Evolutionary conservation across 2,329 filamentous ascomycete genomes (phyloP).

Genomic region (Plectosphaerella sp.): DNA sequence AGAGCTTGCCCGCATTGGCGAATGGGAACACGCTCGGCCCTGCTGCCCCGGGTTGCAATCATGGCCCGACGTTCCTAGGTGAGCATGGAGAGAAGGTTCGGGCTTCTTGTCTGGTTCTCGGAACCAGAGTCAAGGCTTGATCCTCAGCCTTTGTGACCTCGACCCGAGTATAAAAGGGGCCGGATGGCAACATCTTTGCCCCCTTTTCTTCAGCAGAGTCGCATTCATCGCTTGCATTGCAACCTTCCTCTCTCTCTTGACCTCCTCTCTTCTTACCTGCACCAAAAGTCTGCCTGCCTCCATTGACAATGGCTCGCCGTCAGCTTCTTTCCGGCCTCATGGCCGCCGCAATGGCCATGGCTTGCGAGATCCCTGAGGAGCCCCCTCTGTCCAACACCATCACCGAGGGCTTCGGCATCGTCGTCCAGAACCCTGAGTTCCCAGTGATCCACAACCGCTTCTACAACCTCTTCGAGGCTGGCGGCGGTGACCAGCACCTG

Average conservation of each 20-base stretch:
- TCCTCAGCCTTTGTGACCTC: not conserved
- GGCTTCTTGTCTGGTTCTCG: not conserved
- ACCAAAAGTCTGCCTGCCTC: not conserved
- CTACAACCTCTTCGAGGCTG: conserved; percentile 28
- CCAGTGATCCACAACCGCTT: conserved; percentile 29
- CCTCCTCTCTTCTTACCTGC: not conserved
- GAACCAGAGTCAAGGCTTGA: not conserved
- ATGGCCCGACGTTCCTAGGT: not conserved
- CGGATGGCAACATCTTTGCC: not conserved
- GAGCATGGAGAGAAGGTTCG: too few species aligned
- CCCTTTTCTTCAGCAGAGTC: not conserved
- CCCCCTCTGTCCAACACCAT: conserved; percentile 24
- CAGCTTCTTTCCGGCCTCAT: conserved; percentile 5
- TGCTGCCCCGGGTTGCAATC: not conserved
- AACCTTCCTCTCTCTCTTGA: not conserved
- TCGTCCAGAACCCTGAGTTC: conserved; percentile 30
- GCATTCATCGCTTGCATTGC: not conserved
- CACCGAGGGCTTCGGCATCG: conserved; percentile 26
- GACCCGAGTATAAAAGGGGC: not conserved
- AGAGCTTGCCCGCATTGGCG: not conserved
- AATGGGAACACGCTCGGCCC: not conserved
- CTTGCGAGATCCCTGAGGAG: conserved; percentile 23
- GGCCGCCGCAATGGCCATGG: conserved; percentile 17
- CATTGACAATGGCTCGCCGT: not conserved
- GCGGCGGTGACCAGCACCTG: conserved; percentile 34